Evolutionary conservation across 495 filamentous ascomycete species (phyloP), one percentile per base, ranked within the genome.

Genomic region (Penicillium ucsense): DNA sequence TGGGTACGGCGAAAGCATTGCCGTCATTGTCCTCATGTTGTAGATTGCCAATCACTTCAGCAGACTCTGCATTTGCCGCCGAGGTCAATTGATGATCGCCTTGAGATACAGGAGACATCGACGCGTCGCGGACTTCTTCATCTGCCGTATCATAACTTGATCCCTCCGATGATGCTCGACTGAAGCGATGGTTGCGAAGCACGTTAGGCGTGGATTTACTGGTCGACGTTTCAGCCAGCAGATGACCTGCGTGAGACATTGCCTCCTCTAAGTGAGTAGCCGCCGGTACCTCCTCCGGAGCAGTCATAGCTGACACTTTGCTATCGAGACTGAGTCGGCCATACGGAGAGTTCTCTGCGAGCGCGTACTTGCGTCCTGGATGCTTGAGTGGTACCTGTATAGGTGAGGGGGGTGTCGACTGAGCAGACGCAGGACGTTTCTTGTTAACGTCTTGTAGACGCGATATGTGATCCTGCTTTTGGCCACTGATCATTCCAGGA

Each of bases 81-180:
- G 6, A 3, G 30, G 4, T 20, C 12, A 11, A 2, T 8, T 29
- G 1, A 20, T 32, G 9, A 7, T 12, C 9, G 3, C 20, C 34
- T 33, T 31, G 41, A 9, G 12, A 6, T 8, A 11, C 3, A 7
- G 55, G 49, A 40, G 38, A 33, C 9, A 45, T 52, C 8, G 65
- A 55, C 8, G 49, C 43, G 41, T 55, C 50, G 11, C 53, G 48
- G 6, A 53, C 50, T 37, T 57, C 53, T 48, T 71, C 67, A 11
- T 69, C 63, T 28, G 67, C 67, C 4, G 67, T 71, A 12, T 71
- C 57, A 35, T 71, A 71, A 37, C 63, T 65, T 8, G 65, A 46
- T 48, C 46, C 40, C 41, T 47, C 62, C 8, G 49, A 59, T 5
- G 59, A 52, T 7, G 53, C 37, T 35, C 55, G 43, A 38, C 46